A percentile compares a stretch with the other conserved stretches of the same genome.
phyloP scores from a whole-genome alignment of 2,329 filamentous ascomycete species.

The Trichophyton benhamiae region DNA sequence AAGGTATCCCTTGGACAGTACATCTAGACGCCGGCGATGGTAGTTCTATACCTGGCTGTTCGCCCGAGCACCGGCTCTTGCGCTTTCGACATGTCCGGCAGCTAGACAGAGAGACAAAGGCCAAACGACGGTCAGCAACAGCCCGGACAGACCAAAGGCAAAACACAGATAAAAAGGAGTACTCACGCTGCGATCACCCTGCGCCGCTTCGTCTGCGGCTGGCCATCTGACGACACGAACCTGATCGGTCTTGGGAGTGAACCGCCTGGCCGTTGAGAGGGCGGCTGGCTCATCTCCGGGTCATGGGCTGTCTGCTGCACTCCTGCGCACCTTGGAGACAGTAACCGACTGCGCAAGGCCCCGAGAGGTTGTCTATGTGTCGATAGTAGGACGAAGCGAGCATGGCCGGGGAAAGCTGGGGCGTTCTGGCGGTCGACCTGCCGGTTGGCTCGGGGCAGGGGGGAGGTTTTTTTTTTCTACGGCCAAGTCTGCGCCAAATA shows the following conservation, averaged over 20 bases:
- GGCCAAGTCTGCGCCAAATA: not conserved
- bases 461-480: not conserved
- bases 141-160: not conserved
- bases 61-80: conserved; percentile 63
- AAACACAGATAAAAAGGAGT: not conserved
- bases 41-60: conserved; percentile 44
- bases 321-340: conserved; percentile 15
- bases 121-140: conserved; percentile 4
- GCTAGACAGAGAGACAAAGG: conserved; percentile 26
- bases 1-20: not conserved
- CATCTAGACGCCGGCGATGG: not conserved
- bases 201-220: conserved; percentile 65
- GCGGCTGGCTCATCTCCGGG: conserved; percentile 16
- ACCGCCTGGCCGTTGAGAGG: conserved; percentile 16
- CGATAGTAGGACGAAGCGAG: not conserved
- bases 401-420: not conserved
- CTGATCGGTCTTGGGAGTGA: conserved; percentile 43
- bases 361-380: conserved; percentile 19
- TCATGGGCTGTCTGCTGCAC: conserved; percentile 24
- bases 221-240: conserved; percentile 72
- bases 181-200: conserved; percentile 68
- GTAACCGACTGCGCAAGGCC: conserved; percentile 25
- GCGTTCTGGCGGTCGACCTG: not conserved
- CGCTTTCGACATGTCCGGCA: conserved; percentile 63
- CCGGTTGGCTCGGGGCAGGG: not conserved